A percentile compares a stretch with the other conserved stretches of the same genome.
These are phyloP conservation scores for Alloascoidea africana DNA, from an alignment of 805 yeast species.

Conservation along the genomic window DNA sequence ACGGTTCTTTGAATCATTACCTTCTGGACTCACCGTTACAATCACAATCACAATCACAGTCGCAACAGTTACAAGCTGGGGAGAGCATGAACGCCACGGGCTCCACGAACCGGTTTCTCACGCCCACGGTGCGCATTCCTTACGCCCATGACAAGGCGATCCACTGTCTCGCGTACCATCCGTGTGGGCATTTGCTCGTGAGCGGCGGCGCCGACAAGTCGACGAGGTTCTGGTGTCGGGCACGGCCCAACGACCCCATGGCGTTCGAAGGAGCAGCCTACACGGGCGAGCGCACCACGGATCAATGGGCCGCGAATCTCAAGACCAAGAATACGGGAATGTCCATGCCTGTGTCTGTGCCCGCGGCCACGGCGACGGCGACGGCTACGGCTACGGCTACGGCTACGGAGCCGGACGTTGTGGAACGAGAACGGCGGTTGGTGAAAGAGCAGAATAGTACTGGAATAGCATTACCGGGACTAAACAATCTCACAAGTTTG, in stretches of 20 bases:
- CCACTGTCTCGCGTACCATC: conserved; percentile 83
- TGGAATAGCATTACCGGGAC: too few species aligned
- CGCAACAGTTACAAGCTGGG: too few species aligned
- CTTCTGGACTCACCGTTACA: conserved; percentile 30
- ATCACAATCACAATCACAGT: background rate
- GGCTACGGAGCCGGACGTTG: too few species aligned
- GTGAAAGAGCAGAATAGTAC: too few species aligned
- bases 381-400: too few species aligned
- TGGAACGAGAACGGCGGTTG: too few species aligned
- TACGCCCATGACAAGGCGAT: conserved; percentile 91
- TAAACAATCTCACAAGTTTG: too few species aligned
- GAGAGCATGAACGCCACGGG: conserved; percentile 8
- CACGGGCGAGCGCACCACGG: too few species aligned
- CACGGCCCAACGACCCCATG: conserved; percentile 78
- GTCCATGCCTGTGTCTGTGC: too few species aligned
- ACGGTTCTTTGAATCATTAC: conserved; percentile 76
- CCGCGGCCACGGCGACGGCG: too few species aligned
- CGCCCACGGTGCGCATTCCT: conserved; percentile 39
- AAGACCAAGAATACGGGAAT: too few species aligned
- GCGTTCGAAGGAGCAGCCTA: conserved; percentile 40
- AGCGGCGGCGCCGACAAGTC: conserved; percentile 92
- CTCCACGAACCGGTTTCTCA: conserved; percentile 9
- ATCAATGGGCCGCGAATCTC: too few species aligned
- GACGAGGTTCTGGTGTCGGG: conserved; percentile 87
- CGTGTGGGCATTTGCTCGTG: conserved; percentile 80